These are phyloP conservation scores for Taxillus chinensis DNA, from an alignment of 164 flowering plant species.

Conservation along the genomic window DNA sequence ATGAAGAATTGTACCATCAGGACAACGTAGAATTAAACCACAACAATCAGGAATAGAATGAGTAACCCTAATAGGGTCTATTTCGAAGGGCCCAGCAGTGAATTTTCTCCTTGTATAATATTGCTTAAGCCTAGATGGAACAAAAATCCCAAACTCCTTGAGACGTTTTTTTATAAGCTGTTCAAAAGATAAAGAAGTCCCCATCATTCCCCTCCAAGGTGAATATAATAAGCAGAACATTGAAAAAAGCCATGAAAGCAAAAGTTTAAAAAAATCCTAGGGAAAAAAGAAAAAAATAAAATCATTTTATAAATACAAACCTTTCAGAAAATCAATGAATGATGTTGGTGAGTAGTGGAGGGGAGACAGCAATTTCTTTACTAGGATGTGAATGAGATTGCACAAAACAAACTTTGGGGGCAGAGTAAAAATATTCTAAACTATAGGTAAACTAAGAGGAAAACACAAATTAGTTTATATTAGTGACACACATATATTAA, in stretches of 20 bases:
- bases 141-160: conserved; percentile 89
- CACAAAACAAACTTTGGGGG: no score
- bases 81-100: conserved; percentile 89
- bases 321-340: no score
- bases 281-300: no score
- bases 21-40: conserved; percentile 91
- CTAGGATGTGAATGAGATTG: no score
- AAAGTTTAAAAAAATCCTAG: no score
- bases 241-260: background rate
- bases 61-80: conserved; percentile 90
- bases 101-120: conserved; percentile 67
- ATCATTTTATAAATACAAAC: no score
- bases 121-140: conserved; percentile 79
- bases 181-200: conserved; percentile 12
- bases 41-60: conserved; percentile 99
- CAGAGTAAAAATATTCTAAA: no score
- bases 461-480: no score
- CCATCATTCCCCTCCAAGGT: conserved; percentile 1
- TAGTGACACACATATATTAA: no score
- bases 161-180: conserved; percentile 92
- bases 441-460: no score
- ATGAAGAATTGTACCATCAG: conserved; percentile 95
- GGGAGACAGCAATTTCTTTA: no score
- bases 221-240: background rate
- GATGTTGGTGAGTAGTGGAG: no score